Conservation (phyloP, 345 rosid genomes). For the Combretum micranthum region DNA sequence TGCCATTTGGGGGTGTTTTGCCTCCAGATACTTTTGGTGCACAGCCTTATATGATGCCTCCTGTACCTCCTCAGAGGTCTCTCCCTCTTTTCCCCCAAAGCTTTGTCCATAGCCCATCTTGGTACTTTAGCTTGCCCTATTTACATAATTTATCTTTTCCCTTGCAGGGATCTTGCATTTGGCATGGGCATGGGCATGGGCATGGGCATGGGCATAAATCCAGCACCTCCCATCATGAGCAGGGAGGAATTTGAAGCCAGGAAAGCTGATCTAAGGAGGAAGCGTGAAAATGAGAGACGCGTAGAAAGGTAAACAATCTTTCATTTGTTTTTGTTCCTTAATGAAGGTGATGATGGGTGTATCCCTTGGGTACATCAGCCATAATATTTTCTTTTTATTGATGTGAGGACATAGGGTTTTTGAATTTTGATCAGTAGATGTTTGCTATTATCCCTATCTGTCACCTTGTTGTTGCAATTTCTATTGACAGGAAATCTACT, state of each 20-base stretch:
- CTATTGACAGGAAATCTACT: too few relatives aligned
- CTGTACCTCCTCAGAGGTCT: slow-evolving; percentile 57
- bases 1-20: slow-evolving; percentile 50
- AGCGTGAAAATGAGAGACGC: slow-evolving; percentile 73
- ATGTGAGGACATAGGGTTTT: too few relatives aligned
- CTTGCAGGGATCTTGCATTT: slow-evolving; percentile 67
- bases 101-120: too few relatives aligned
- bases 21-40: slow-evolving; percentile 60
- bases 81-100: slow-evolving; percentile 3
- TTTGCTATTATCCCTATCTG: too few relatives aligned
- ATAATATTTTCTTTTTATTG: too few relatives aligned
- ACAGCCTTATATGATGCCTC: slow-evolving; percentile 57
- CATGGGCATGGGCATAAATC: too few relatives aligned
- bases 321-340: background rate
- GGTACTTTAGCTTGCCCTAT: too few relatives aligned
- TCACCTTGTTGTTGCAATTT: too few relatives aligned
- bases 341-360: too few relatives aligned
- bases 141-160: background rate
- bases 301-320: slow-evolving; percentile 51
- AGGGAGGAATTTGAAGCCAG: slow-evolving; percentile 88
- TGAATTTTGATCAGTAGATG: too few relatives aligned
- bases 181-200: slow-evolving; percentile 88
- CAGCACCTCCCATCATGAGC: slow-evolving; percentile 71
- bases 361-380: too few relatives aligned
- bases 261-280: slow-evolving; percentile 80